Percentiles rank a stretch among this genome's conserved stretches.
Evolutionary conservation across 2,329 filamentous ascomycete species (phyloP).

Genomic region (Hyphodiscus sp.): DNA sequence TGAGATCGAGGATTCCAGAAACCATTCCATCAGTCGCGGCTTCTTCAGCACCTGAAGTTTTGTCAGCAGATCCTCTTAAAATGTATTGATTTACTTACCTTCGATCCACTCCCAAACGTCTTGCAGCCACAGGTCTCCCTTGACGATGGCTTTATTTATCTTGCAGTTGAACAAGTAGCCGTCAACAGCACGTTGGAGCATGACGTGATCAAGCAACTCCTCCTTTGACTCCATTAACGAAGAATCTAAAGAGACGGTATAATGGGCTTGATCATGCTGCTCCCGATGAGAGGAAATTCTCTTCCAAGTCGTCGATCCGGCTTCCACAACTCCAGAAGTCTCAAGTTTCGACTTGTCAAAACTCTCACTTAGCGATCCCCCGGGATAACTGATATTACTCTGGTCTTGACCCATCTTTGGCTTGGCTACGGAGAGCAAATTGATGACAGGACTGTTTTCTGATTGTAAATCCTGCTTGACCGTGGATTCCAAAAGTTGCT

Average conservation of each 20-base stretch:
- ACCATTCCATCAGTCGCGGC: constrained; percentile 67
- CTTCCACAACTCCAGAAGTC: neutral
- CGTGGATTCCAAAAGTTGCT: constrained; percentile 24
- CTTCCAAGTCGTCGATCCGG: neutral
- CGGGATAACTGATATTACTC: neutral
- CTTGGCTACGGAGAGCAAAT: constrained; percentile 12
- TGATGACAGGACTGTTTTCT: constrained; percentile 16
- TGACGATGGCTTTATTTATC: constrained; percentile 60
- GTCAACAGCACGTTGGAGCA: constrained; percentile 54
- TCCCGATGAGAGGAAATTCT: constrained; percentile 43
- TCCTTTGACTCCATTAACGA: constrained; percentile 10
- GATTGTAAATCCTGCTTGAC: constrained; percentile 19
- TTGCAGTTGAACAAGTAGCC: constrained; percentile 58
- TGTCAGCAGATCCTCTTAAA: neutral
- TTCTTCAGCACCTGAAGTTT: constrained; percentile 48
- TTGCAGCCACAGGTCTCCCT: constrained; percentile 67
- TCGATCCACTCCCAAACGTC: constrained; percentile 74
- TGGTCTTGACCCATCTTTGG: neutral
- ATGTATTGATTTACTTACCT: constrained; percentile 39
- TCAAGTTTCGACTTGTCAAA: constrained; percentile 11
- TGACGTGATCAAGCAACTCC: constrained; percentile 40
- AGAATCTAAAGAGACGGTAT: constrained; percentile 29
- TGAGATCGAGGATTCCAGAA: constrained; percentile 60
- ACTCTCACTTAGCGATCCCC: constrained; percentile 6
- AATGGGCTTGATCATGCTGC: constrained; percentile 46